Evolutionary conservation across 306 rosid species (phyloP), one percentile per base, ranked within the genome.

Genomic region (Lathyrus sativus): DNA sequence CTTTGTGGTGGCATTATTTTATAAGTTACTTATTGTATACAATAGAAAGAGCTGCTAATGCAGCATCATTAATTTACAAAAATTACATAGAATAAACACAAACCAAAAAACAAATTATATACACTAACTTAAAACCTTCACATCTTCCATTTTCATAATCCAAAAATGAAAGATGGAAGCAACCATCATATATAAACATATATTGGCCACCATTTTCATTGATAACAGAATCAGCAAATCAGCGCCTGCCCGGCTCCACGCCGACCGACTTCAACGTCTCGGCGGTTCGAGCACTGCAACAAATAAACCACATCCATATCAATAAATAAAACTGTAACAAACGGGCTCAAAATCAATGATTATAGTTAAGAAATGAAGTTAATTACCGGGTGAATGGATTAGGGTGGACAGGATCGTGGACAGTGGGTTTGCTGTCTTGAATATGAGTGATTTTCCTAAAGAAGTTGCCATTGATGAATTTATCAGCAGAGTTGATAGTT

Each of bases 221-320:
- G 44, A 60, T 12, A 59, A 0, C 53, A 9, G 18, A 35, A 46
- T 2, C 57, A 64, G 10, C 31, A 35, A 3, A 46, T 77, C 49
- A 81, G 49, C 35, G 61, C 22, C 18, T 54, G 6, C 24, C 0
- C 2, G 83, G 65, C 5, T 74, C 76, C 31, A 82, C 7, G 10
- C 83, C 85, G n/a, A 57, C 80, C 0, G 78, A 59, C 78, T 78
- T 82, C 80, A 82, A 54, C 53, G 82, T 70, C 69, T 70, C 80
- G 0, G 49, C 56, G 2, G 37, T 70, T 19, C 80, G 60, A 66
- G 80, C 75, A 46, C 82, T 82, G 68, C 71, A 19, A 61, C 33
- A 59, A n/a, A 61, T 22, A 59, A 58, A 55, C 7, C 46, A 63
- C 38, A 2, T 72, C 42, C 38, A 54, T 11, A 49, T 49, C 24